A percentile compares a stretch with the other conserved stretches of the same genome.
These are phyloP conservation scores for Acacia concinna DNA, from an alignment of 331 rosid species.

Conservation along the genomic window DNA sequence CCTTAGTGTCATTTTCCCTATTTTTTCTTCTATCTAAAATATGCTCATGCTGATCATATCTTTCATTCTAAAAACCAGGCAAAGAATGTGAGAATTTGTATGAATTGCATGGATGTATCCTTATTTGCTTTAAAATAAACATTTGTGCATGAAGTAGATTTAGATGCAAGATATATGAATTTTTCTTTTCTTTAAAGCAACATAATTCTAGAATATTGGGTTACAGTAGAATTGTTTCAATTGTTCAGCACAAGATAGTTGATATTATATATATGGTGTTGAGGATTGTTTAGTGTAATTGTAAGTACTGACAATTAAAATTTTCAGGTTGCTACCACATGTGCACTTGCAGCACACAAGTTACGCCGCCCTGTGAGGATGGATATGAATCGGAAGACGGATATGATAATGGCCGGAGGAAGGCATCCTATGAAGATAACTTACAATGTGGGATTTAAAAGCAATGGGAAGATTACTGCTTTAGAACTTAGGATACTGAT, in stretches of 20 bases:
- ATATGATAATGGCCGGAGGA: slow-evolving; percentile 97
- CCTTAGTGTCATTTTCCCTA: too few relatives aligned
- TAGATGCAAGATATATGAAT: background rate
- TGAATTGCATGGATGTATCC: background rate
- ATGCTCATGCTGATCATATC: background rate
- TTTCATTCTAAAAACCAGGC: background rate
- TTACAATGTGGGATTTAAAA: slow-evolving; percentile 77
- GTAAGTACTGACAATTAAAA: slow-evolving; percentile 26
- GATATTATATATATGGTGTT: background rate
- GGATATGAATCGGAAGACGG: slow-evolving; percentile 75
- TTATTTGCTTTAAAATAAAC: background rate
- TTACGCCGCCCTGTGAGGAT: slow-evolving; percentile 73
- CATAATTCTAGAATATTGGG: too few relatives aligned
- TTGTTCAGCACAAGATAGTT: too few relatives aligned
- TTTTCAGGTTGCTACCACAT: slow-evolving; percentile 68
- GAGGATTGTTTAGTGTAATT: background rate
- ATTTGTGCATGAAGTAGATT: background rate
- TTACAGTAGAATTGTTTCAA: too few relatives aligned
- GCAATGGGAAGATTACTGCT: slow-evolving; percentile 84
- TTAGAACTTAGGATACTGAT: slow-evolving; percentile 68
- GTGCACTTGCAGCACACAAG: slow-evolving; percentile 89
- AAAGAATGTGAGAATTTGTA: background rate
- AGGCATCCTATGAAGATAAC: slow-evolving; percentile 91
- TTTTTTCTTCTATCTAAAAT: background rate
- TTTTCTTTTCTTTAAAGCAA: too few relatives aligned